phyloP scores from a whole-genome alignment of 495 filamentous ascomycete genomes.

The Filosporella fistucella region DNA sequence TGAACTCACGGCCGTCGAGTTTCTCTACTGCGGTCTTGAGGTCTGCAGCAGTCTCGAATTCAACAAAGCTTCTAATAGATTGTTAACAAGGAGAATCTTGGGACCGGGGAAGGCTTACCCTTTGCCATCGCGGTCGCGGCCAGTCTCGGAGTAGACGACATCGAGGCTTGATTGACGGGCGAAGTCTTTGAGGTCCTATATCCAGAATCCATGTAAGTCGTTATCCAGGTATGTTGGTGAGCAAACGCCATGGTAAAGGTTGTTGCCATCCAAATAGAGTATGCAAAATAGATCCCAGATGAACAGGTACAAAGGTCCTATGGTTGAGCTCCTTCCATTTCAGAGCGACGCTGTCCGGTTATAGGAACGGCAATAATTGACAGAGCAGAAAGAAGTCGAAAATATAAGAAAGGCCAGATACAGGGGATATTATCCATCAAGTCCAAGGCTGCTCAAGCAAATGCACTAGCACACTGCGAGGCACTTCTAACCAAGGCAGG shows the following conservation, averaged over 20 bases:
- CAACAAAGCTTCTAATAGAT: conserved; percentile 71
- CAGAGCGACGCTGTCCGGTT: conserved; percentile 17
- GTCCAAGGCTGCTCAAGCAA: conserved; percentile 27
- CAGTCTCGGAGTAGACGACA: conserved; percentile 96
- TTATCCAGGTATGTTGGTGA: conserved; percentile 35
- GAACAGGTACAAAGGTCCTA: too few relatives aligned
- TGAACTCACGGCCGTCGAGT: conserved; percentile 87
- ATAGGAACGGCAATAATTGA: conserved; percentile 22
- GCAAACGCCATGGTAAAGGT: conserved; percentile 21
- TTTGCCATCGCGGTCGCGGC: conserved; percentile 86
- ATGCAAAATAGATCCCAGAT: conserved; percentile 16
- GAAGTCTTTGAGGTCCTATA: conserved; percentile 99
- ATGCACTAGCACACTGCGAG: conserved; percentile 25
- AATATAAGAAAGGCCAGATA: conserved; percentile 27
- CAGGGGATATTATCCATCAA: conserved; percentile 25
- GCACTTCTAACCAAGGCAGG: conserved; percentile 17
- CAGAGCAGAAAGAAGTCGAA: conserved; percentile 24
- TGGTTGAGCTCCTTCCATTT: conserved; percentile 14
- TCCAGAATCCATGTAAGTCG: conserved; percentile 56
- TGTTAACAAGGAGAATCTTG: conserved; percentile 3
- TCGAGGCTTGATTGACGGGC: conserved; percentile 94
- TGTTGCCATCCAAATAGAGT: conserved; percentile 19
- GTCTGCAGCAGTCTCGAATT: conserved; percentile 91
- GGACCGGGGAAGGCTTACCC: conserved; percentile 58
- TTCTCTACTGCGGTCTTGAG: conserved; percentile 88